phyloP scores from a whole-genome alignment of 208 protist species.

The Leishmania aethiopica region DNA sequence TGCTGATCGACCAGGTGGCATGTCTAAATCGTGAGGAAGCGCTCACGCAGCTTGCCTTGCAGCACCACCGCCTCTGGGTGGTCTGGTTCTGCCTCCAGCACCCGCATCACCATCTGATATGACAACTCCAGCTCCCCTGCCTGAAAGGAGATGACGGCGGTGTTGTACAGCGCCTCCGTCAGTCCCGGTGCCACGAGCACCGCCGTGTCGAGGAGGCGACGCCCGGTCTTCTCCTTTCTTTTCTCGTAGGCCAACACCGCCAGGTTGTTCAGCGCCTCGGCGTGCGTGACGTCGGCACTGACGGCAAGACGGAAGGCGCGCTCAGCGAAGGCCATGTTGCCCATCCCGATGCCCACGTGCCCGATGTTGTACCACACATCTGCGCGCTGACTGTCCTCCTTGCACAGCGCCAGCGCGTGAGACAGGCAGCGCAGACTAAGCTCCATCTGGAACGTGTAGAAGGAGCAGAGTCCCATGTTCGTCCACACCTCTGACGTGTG shows the following conservation, averaged over 20 bases:
- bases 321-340: conserved; percentile 90
- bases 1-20: neutral
- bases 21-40: conserved; percentile 56
- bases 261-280: conserved; percentile 95
- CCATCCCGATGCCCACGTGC: conserved; percentile 92
- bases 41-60: conserved; percentile 52
- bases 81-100: conserved; percentile 80
- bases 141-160: conserved; percentile 71
- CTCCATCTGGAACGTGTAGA: conserved; percentile 94
- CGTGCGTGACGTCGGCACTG: conserved; percentile 85
- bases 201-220: conserved; percentile 75
- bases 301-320: conserved; percentile 93
- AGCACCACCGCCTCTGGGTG: conserved; percentile 84
- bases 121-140: conserved; percentile 84
- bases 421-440: conserved; percentile 94
- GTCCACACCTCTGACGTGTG: conserved; percentile 94
- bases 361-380: conserved; percentile 97
- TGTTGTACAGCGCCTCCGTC: conserved; percentile 94
- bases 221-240: conserved; percentile 53
- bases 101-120: conserved; percentile 57
- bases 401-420: conserved; percentile 70
- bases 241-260: conserved; percentile 71
- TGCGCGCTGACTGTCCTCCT: conserved; percentile 67
- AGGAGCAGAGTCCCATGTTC: conserved; percentile 96
- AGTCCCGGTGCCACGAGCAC: conserved; percentile 68